Evolutionary conservation across 2,329 filamentous ascomycete species (phyloP).

Genomic region (Neonectria neomacrospora): DNA sequence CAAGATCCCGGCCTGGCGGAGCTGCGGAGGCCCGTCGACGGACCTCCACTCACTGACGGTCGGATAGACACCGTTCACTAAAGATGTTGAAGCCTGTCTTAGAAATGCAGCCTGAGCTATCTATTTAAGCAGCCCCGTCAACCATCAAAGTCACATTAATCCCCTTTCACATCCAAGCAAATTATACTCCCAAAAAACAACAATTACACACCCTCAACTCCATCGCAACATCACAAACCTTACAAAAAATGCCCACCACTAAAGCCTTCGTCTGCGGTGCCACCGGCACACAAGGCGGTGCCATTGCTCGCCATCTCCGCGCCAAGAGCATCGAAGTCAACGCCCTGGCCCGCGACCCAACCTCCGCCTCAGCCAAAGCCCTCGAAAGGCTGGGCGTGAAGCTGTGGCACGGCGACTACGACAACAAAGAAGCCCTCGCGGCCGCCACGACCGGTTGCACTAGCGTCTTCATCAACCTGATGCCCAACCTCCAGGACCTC

Average conservation of each 20-base stretch:
- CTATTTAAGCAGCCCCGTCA: neutral
- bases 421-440: constrained; percentile 46
- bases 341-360: constrained; percentile 48
- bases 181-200: neutral
- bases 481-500: constrained; percentile 47
- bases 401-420: constrained; percentile 49
- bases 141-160: neutral
- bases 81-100: neutral
- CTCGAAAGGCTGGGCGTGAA: constrained; percentile 48
- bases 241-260: constrained; percentile 45
- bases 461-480: constrained; percentile 50
- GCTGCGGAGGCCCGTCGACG: constrained; percentile 26
- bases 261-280: constrained; percentile 53
- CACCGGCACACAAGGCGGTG: constrained; percentile 54
- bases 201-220: neutral
- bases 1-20: constrained; percentile 1
- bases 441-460: constrained; percentile 46
- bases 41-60: neutral
- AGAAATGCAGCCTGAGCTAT: neutral
- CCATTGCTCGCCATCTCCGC: constrained; percentile 50
- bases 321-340: constrained; percentile 47
- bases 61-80: neutral
- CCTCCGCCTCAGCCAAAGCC: constrained; percentile 44
- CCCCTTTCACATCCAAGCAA: neutral
- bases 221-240: neutral